phyloP scores from a whole-genome alignment of 352 stramenopile species.

The Pythium utonaiense region DNA sequence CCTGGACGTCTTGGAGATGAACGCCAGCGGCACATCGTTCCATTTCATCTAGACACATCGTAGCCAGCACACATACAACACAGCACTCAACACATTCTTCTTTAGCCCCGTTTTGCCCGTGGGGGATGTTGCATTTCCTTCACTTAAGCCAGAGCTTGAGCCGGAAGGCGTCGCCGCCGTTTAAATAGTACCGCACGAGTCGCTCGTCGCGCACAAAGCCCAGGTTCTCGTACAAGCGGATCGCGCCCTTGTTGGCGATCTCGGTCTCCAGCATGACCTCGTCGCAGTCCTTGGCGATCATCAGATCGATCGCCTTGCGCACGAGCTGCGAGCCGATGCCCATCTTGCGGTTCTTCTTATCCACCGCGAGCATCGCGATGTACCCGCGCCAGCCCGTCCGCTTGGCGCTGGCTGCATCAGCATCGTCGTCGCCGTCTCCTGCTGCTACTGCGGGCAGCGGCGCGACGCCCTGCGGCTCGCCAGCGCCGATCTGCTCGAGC shows the following conservation, averaged over 20 bases:
- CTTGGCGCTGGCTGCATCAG: constrained; percentile 21
- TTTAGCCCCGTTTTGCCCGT: too few relatives aligned
- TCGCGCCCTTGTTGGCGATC: constrained; percentile 89
- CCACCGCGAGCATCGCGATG: constrained; percentile 94
- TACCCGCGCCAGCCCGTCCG: constrained; percentile 80
- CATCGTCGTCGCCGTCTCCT: too few relatives aligned
- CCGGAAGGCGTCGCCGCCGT: constrained; percentile 91
- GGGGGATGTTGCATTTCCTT: too few relatives aligned
- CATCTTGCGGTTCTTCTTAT: constrained; percentile 84
- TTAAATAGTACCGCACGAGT: constrained; percentile 95
- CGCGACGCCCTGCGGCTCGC: constrained; percentile 27
- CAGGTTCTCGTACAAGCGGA: constrained; percentile 92
- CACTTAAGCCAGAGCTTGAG: constrained; percentile 90
- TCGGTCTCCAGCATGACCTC: constrained; percentile 94
- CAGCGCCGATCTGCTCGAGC: constrained; percentile 75
- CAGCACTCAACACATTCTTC: constrained; percentile 4
- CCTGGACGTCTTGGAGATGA: constrained; percentile 83
- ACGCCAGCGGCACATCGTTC: constrained; percentile 67
- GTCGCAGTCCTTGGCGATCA: constrained; percentile 75
- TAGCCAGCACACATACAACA: neutral
- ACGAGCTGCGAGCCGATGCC: constrained; percentile 91
- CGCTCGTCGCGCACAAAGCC: constrained; percentile 92
- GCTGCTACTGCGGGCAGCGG: neutral
- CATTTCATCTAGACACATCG: constrained; percentile 57
- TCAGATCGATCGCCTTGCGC: constrained; percentile 84